Evolutionary conservation across 2,329 filamentous ascomycete genomes (phyloP).

Genomic region (Penicillium occitanis): DNA sequence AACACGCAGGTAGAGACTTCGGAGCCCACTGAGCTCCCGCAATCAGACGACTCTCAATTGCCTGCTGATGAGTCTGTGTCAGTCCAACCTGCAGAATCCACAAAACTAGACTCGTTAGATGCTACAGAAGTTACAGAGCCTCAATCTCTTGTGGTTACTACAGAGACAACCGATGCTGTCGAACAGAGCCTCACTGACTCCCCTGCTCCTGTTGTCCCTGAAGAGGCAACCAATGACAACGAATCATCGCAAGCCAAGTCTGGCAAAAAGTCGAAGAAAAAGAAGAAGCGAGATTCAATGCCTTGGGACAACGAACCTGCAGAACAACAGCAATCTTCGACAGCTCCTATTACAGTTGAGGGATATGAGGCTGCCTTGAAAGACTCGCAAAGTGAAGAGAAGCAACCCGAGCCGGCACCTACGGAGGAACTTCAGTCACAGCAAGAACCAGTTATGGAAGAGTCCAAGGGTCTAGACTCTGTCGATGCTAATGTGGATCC

Average conservation of each 20-base stretch:
- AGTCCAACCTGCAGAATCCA: neutral
- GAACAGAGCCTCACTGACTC: neutral
- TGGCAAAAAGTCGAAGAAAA: slow-evolving; percentile 35
- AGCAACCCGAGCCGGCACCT: neutral
- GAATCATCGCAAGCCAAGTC: slow-evolving; percentile 7
- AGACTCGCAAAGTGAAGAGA: neutral
- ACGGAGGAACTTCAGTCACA: neutral
- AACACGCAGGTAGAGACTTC: neutral
- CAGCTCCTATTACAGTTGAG: neutral
- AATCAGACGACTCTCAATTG: neutral
- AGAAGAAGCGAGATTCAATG: slow-evolving; percentile 36
- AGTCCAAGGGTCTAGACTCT: neutral
- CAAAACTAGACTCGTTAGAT: neutral
- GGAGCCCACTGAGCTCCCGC: neutral
- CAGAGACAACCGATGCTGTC: neutral
- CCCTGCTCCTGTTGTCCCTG: neutral
- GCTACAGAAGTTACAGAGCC: neutral
- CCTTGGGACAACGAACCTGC: slow-evolving; percentile 26
- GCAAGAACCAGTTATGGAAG: neutral
- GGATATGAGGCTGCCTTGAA: neutral
- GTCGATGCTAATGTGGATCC: neutral
- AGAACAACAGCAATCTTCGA: slow-evolving; percentile 2
- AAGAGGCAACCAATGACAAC: neutral
- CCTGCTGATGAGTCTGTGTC: neutral
- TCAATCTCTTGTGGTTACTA: neutral